Base-by-base conservation (phyloP, 140 eudicot species). In the Cichorium intybus region DNA sequence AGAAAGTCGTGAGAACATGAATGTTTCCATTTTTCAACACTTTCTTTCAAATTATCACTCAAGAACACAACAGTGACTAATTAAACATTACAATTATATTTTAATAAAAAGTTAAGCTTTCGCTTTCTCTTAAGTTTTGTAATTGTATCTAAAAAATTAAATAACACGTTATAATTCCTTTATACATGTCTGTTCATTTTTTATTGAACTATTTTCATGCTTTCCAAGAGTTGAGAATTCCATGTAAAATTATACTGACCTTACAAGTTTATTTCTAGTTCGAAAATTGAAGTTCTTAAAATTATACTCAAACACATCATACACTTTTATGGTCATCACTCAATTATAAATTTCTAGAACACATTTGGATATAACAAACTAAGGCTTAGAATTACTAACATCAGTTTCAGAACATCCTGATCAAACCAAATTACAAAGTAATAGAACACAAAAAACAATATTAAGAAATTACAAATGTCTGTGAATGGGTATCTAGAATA, bases 401-500 rank as follows among this genome's bases (percentile, higher is more conserved):
- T 48, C 54, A 20, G 14, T 48, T 48, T 48, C 10, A 41, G 1
- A 34, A 60, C 53, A 31, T 48, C 45, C 18, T 28, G 58, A 27
- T 43, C 21, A 16, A 43, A 26, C 49, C 74, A 69, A 68, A 56
- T 56, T 24, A 18, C 61, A 56, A 28, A 56, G n/a, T 56, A 28
- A 31, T 31, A 17, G 29, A 53, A 12, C 2, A 53, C 10, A 9
- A 24, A 12, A 24, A 35, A 59, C 27, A 10, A 62, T 24, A 31
- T 10, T 20, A 28, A 69, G 50, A 57, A 27, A 47, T 48, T 57
- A 69, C 59, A 45, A 57, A 56, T 50, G 79, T 66, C 35, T 73
- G 31, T 4, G 31, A 70, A 60, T 10, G 31, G 18, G 28, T 12
- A 23, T 71, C 37, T 61, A 71, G 15, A 51, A 37, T 34, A 46